These are phyloP conservation scores for Erodium texanum DNA, from an alignment of 441 rosid species.

Conservation along the genomic window DNA sequence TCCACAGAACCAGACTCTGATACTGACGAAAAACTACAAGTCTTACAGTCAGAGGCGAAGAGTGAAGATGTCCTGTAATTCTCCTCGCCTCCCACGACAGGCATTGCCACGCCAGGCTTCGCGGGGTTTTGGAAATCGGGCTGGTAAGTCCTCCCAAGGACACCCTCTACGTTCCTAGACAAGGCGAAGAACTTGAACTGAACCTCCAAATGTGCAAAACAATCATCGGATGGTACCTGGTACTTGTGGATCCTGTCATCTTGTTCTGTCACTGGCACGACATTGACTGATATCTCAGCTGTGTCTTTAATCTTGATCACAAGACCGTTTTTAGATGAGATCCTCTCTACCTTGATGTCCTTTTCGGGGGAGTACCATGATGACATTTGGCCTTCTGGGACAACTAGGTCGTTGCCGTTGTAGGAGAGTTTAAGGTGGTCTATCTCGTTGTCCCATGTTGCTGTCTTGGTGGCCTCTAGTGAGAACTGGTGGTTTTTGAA, in stretches of 20 bases:
- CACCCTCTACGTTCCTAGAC: constrained; percentile 57
- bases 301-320: constrained; percentile 36
- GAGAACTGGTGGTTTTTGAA: not conserved
- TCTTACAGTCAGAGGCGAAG: constrained; percentile 35
- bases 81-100: constrained; percentile 58
- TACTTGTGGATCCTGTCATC: constrained; percentile 61
- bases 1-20: constrained; percentile 14
- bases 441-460: not conserved
- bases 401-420: not conserved
- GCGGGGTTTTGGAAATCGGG: constrained; percentile 59
- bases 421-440: not conserved
- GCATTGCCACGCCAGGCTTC: constrained; percentile 67
- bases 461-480: not conserved
- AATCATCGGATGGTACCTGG: constrained; percentile 49
- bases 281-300: constrained; percentile 51
- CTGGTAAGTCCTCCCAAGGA: constrained; percentile 59
- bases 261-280: constrained; percentile 21
- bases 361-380: constrained; percentile 42
- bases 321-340: constrained; percentile 42
- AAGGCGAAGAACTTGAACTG: constrained; percentile 54
- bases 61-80: constrained; percentile 50
- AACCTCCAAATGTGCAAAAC: constrained; percentile 66
- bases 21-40: constrained; percentile 29
- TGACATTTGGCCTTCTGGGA: not conserved
- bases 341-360: constrained; percentile 45